Base-by-base conservation (phyloP, 2,329 filamentous ascomycete species). In the Pseudophaeomoniella oleicola region DNA sequence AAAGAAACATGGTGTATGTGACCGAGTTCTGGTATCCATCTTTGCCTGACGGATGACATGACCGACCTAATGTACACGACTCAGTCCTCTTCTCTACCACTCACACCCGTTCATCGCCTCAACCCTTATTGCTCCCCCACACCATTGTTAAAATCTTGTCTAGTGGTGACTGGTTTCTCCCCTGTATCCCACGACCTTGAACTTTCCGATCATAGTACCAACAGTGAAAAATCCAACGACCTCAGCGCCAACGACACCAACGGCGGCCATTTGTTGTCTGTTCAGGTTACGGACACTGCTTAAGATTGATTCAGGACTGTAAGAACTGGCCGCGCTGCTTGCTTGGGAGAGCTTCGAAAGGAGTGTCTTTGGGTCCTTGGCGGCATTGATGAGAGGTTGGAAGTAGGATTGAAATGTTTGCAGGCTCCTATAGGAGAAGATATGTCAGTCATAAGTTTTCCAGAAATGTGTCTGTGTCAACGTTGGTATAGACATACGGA, bases 201-300 rank as follows among this genome's bases (percentile, higher is more conserved):
- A 76, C 55, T 87, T 75, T 53, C 90, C 90, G 53, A 98, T 78
- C 62, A 98, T 96, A 72, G 96, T 87, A 46, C 90, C 90, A 38
- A 96, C 75, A 43, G 87, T 92, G 73, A 96, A 98, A 75, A 98
- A 98, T 43, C 90, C 90, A 48, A 98, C 64, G 35, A 85, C 72
- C 67, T 98, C 88, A 39, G 87, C 87, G 34, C 71, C 63, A 43
- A 94, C 67, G 41, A 98, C 81, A 50, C 81, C 83, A 42, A 72
- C 80, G 37, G 80, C 63, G 38, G 72, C 71, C 49, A 88, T 58
- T 61, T 93, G 79, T 49, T 75, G 69, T 47, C 64, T 67, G 60
- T 75, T 80, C 52, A 90, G 51, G 64, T 76, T 81, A 56, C 82
- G 76, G 53, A 82, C 58, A 47, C 66, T 65, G 49, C 64, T 61